These are phyloP conservation scores for Arabis alpina DNA, from an alignment of 345 rosid species.

Conservation along the genomic window DNA sequence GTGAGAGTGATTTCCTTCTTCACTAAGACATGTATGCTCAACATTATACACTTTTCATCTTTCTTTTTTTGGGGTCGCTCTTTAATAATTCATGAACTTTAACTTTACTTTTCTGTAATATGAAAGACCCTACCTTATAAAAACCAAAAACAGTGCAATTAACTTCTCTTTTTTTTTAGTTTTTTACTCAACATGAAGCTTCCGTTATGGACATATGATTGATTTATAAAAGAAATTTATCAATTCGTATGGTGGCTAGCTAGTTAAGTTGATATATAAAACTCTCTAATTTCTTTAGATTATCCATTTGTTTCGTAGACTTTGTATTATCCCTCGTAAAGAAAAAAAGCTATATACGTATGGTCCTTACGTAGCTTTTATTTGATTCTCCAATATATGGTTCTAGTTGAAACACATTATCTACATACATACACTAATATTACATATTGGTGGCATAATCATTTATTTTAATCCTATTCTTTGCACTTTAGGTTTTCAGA, in stretches of 20 bases:
- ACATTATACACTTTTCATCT: slow-evolving; percentile 33
- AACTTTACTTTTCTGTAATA: slow-evolving; percentile 27
- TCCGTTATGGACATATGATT: slow-evolving; percentile 26
- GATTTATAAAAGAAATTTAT: slow-evolving; percentile 5
- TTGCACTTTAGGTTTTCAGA: too few species aligned
- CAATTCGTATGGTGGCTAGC: slow-evolving; percentile 26
- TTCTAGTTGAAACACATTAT: slow-evolving; percentile 34
- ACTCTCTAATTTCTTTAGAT: slow-evolving; percentile 33
- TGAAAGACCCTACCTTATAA: slow-evolving; percentile 26
- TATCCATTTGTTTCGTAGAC: slow-evolving; percentile 28
- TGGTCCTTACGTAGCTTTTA: slow-evolving; percentile 30
- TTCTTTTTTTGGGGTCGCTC: slow-evolving; percentile 10
- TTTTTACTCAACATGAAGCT: slow-evolving; percentile 33
- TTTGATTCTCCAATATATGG: slow-evolving; percentile 36
- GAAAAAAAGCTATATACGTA: slow-evolving; percentile 16
- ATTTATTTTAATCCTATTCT: too few species aligned
- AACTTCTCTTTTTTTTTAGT: slow-evolving; percentile 20
- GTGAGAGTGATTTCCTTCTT: slow-evolving; percentile 45
- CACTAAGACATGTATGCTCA: slow-evolving; percentile 39
- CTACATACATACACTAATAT: neutral
- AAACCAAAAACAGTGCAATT: slow-evolving; percentile 23
- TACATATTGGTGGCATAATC: neutral
- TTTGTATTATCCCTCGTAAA: slow-evolving; percentile 17
- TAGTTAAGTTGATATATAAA: slow-evolving; percentile 25
- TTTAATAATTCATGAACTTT: slow-evolving; percentile 45